Conservation (phyloP, 2,329 filamentous ascomycete species). For the Microsporum audouinii region DNA sequence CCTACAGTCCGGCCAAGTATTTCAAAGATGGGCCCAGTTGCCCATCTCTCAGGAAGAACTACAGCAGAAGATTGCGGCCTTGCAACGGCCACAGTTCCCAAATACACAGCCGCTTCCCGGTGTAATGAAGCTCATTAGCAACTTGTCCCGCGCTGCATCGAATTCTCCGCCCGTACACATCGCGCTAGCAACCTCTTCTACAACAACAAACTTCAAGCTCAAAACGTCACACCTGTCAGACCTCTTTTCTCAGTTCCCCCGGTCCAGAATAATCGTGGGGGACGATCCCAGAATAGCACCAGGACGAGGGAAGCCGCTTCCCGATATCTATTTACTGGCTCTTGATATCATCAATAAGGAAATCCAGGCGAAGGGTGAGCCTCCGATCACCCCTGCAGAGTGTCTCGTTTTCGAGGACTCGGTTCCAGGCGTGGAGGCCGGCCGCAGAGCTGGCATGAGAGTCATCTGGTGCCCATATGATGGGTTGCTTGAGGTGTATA, state of each 20-base stretch:
- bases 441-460: constrained; percentile 83
- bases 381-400: constrained; percentile 64
- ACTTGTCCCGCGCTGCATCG: constrained; percentile 25
- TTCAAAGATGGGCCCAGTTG: constrained; percentile 73
- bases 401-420: constrained; percentile 95
- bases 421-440: constrained; percentile 84
- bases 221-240: constrained; percentile 53
- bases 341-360: constrained; percentile 72
- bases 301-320: constrained; percentile 84
- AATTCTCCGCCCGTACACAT: constrained; percentile 52
- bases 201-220: constrained; percentile 58
- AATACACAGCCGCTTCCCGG: constrained; percentile 66
- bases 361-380: constrained; percentile 43
- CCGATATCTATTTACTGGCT: constrained; percentile 87
- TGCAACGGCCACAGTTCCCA: constrained; percentile 65
- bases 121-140: constrained; percentile 53
- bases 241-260: constrained; percentile 50
- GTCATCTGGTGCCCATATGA: constrained; percentile 86
- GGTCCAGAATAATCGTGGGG: constrained; percentile 64
- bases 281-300: constrained; percentile 67
- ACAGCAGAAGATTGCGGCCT: constrained; percentile 43
- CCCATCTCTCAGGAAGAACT: constrained; percentile 65
- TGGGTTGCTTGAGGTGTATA: constrained; percentile 62
- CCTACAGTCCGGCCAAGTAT: constrained; percentile 46
- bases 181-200: constrained; percentile 74